phyloP scores from a whole-genome alignment of 345 rosid species.

The Psidium friedrichsthalianum region DNA sequence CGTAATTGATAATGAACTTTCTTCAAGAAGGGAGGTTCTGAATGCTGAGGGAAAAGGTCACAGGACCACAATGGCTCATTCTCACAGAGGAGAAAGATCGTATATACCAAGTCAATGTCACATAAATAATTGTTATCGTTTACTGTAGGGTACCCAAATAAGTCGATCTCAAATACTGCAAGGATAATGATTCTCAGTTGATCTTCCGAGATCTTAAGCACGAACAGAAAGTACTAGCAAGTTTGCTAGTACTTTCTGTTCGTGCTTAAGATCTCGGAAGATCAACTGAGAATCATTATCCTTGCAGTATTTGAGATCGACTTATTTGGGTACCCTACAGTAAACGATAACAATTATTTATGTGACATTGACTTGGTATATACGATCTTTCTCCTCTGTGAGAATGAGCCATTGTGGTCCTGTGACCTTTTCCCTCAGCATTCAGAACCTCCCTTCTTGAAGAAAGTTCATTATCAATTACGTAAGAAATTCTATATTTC shows the following conservation, averaged over 20 bases:
- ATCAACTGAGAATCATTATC: background rate
- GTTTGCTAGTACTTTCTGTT: conserved; percentile 8
- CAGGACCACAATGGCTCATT: background rate
- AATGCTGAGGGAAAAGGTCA: background rate
- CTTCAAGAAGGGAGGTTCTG: background rate
- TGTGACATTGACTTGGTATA: background rate
- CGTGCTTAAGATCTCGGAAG: background rate
- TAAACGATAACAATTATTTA: background rate
- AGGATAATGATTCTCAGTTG: background rate
- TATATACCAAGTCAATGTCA: background rate
- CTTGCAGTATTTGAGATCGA: background rate
- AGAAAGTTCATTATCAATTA: background rate
- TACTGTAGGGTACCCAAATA: background rate
- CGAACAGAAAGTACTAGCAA: conserved; percentile 6
- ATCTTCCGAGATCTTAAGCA: background rate
- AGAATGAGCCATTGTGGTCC: background rate
- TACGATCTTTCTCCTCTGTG: background rate
- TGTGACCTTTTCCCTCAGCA: background rate
- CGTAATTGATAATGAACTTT: background rate
- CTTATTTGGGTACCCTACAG: background rate
- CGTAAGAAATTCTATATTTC: background rate
- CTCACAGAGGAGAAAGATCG: background rate
- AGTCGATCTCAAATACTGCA: background rate
- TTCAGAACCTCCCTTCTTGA: background rate
- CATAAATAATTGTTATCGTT: background rate